phyloP scores from a whole-genome alignment of 1,139 yeast species.

The Suhomyces bribrorum region DNA sequence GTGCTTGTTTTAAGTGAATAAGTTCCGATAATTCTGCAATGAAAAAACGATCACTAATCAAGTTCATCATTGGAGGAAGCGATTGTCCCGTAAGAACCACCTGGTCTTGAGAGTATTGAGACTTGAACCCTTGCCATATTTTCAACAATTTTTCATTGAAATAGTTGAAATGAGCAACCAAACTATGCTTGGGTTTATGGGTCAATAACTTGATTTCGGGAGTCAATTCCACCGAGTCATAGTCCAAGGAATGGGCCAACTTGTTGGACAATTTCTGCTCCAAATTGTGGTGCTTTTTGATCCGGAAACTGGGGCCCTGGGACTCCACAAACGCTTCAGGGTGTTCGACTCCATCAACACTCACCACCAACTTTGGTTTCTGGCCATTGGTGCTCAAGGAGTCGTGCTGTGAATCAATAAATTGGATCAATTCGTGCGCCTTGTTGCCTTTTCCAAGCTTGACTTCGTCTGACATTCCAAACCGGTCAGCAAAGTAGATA shows the following conservation, averaged over 20 bases:
- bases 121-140: constrained; percentile 39
- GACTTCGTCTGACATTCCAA: constrained; percentile 38
- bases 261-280: constrained; percentile 22
- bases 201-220: constrained; percentile 37
- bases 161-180: constrained; percentile 36
- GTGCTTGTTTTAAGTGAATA: constrained; percentile 28
- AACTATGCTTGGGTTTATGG: constrained; percentile 17
- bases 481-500: constrained; percentile 42
- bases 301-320: constrained; percentile 22
- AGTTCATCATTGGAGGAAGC: constrained; percentile 16
- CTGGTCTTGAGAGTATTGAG: constrained; percentile 11
- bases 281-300: constrained; percentile 18
- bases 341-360: constrained; percentile 42
- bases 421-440: constrained; percentile 26
- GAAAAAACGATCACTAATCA: constrained; percentile 46
- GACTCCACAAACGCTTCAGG: constrained; percentile 26
- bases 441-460: constrained; percentile 29
- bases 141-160: constrained; percentile 33
- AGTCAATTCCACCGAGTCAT: constrained; percentile 27
- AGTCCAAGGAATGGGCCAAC: constrained; percentile 14
- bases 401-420: constrained; percentile 25
- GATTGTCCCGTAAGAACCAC: constrained; percentile 11
- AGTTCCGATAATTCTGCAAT: constrained; percentile 52
- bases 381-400: constrained; percentile 4
- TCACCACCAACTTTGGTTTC: constrained; percentile 37